Base-by-base conservation (phyloP, 192 early-diverging fungal species). In the Coemansia sp. region DNA sequence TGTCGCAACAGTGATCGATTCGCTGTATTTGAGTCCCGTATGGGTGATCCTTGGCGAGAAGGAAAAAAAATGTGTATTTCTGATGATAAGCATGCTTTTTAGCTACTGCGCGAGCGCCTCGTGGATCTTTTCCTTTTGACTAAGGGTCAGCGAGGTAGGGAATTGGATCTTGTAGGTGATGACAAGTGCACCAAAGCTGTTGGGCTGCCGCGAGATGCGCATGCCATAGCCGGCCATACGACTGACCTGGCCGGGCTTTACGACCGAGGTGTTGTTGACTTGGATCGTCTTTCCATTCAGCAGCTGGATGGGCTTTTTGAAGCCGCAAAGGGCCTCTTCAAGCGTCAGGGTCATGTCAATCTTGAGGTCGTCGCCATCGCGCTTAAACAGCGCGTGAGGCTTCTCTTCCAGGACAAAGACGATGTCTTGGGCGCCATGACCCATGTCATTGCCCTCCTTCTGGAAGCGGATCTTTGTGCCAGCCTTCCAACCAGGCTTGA, bases 401-500 rank as follows among this genome's bases (percentile, higher is more conserved):
- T 96, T 97, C 74, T 97, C 94, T 75, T 96, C 93, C 27, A 99
- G 50, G 13, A 95, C 85, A 82, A 99, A 97, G 52, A 93, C 97
- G 66, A 99, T 89, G 73, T 98, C 96, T 75, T 98, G 95, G 27
- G 85, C 82, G 27, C 93, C 94, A 50, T 85, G 82, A 32, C 90
- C 83, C 13, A 91, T 49, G 62, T 97, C 93, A 74, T 97, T 95
- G 35, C 97, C 97, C 70, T 96, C 91, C 22, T 86, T 87, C 7
- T 89, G 83, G 80, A 94, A 99, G 27, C 89, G 89, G 74, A 99
- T 89, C 80, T 98, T 99, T 64, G 97, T 96, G 16, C 97, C 97
- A 13, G 94, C 93, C 82, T 99, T 98, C 95, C 96, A 95, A 3
- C 97, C 97, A 11, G 95, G 89, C 74, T 93, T 95, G 80, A 99